These are phyloP conservation scores for Mycena capillaripes DNA, from an alignment of 768 basidiomycete genomes.

Conservation along the genomic window DNA sequence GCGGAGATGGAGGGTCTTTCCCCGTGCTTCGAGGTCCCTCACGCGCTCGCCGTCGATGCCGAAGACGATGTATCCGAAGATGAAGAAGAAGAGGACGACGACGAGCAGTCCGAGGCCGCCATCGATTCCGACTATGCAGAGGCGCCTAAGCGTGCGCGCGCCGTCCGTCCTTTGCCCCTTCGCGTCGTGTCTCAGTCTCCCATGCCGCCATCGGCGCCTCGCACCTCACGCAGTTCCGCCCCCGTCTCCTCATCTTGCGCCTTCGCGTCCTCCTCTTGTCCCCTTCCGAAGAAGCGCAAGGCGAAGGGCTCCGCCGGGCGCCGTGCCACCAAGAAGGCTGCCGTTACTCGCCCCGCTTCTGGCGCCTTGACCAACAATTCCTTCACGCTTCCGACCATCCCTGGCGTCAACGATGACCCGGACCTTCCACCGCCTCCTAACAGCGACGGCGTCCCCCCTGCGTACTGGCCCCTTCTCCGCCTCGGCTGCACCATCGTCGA, in stretches of 20 bases:
- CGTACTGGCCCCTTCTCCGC: slow-evolving; percentile 13
- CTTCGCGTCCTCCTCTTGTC: background rate
- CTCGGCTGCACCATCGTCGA: background rate
- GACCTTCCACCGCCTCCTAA: background rate
- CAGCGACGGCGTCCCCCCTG: background rate
- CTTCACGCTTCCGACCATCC: background rate
- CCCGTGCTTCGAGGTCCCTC: background rate
- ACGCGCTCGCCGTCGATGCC: background rate
- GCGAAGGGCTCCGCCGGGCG: background rate
- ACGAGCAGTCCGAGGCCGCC: background rate
- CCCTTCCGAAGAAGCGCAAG: slow-evolving; percentile 10
- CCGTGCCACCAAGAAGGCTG: slow-evolving; percentile 9
- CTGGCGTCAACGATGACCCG: background rate
- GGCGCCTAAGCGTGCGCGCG: background rate
- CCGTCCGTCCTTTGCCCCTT: slow-evolving; percentile 1
- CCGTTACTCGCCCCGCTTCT: background rate
- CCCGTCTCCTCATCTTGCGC: background rate
- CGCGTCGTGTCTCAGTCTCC: background rate
- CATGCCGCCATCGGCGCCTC: no score
- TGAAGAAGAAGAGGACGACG: background rate
- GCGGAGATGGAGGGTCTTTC: no score
- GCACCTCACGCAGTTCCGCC: background rate
- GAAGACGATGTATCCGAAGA: background rate
- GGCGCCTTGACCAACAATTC: background rate
- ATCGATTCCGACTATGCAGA: background rate